These are phyloP conservation scores for Catenaria anguillulae DNA, from an alignment of 371 early-diverging fungal genomes.

Conservation along the genomic window DNA sequence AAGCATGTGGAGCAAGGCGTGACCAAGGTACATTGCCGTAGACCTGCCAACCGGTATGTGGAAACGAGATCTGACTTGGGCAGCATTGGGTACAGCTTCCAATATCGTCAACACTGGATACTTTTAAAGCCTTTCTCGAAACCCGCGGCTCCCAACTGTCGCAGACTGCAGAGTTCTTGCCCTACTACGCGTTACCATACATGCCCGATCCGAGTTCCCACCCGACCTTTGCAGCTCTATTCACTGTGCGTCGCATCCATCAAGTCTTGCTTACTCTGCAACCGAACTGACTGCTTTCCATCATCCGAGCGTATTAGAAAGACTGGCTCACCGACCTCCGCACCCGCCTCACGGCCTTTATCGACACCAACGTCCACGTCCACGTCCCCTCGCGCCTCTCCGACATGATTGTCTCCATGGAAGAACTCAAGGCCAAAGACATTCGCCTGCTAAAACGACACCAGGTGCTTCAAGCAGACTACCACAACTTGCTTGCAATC, in stretches of 20 bases:
- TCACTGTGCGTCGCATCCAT: constrained; percentile 10
- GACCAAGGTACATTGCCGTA: constrained; percentile 10
- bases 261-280: no score
- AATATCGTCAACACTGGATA: constrained; percentile 16
- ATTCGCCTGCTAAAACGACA: not conserved
- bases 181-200: constrained; percentile 36
- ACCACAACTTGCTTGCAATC: constrained; percentile 32
- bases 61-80: not conserved
- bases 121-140: constrained; percentile 31
- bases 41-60: not conserved
- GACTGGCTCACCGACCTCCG: constrained; percentile 3
- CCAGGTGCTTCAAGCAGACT: constrained; percentile 19
- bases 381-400: not conserved
- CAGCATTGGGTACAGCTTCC: constrained; percentile 9
- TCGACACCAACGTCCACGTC: not conserved
- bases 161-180: constrained; percentile 28
- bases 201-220: constrained; percentile 31
- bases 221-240: constrained; percentile 27
- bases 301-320: no score
- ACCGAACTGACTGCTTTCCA: no score
- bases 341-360: not conserved
- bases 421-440: not conserved
- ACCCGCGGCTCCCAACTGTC: constrained; percentile 26
- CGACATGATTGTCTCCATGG: not conserved
- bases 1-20: constrained; percentile 12